Evolutionary conservation across 345 rosid species (phyloP), one percentile per base, ranked within the genome.

Genomic region (Eucalyptus tenuipes): DNA sequence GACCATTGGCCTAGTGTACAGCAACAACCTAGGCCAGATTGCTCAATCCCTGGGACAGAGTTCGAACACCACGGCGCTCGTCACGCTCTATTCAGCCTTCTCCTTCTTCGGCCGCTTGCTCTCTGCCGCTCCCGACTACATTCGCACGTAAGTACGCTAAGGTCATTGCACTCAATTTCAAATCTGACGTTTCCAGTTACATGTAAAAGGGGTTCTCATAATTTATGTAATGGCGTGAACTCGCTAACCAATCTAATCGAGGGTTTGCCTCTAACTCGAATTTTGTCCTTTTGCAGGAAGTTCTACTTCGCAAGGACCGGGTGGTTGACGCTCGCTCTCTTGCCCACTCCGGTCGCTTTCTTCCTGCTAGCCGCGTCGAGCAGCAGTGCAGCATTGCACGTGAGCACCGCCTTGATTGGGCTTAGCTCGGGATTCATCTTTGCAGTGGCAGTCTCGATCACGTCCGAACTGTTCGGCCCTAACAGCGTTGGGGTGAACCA

Each of bases 41-140:
- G 98, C 99, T 71, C 96, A 97, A 88, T 97, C 99, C 10, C 91
- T 95, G 15, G 98, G 99, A 86, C 93, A 95, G 68, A 79, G 95
- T 61, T 89, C 96, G 3, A 89, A 92, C 25, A 95, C 96, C 20
- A 93, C 97, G 52, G 88, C 92, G 49, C 97, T 98, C 88, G 91
- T 98, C 87, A 97, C 99, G 20, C 95, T 98, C 31, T 97, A 97
- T 88, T 96, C 99, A 10, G 91, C 99, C 29, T 97, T 97, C 94
- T 98, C 99, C 71, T 98, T 98, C 94, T 98, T 98, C 17, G 99
- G 99, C n/a, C 95, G 99, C 40, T 88, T 98, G 89, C 96, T 98
- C 50, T 96, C 99, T 1, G 98, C 99, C 24, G 94, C 94, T 71
- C 99, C 98, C 0, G 99, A 98, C 89, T 98, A 96, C 89, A 89